Conservation (phyloP, 2,329 filamentous ascomycete genomes). For the Colletotrichum endophyticum region DNA sequence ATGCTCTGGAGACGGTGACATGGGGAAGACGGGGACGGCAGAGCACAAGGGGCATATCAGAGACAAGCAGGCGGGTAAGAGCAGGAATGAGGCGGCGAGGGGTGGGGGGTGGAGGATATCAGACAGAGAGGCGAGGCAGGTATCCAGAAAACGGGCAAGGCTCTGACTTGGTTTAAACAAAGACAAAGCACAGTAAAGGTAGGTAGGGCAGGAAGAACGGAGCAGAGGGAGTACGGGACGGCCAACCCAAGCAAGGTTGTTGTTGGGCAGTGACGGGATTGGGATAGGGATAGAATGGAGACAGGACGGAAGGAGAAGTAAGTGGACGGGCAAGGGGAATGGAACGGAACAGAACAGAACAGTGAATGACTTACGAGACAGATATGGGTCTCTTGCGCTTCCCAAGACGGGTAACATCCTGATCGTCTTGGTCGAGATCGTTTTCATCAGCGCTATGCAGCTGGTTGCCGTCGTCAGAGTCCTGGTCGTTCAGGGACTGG, state of each 20-base stretch:
- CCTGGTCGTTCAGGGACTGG: conserved; percentile 32
- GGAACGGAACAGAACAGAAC: conserved; percentile 10
- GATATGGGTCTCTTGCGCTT: conserved; percentile 67
- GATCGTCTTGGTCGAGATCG: conserved; percentile 48
- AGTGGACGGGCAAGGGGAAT: background rate
- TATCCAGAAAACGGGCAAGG: background rate
- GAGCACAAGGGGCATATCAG: background rate
- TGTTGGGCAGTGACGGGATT: background rate
- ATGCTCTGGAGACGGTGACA: conserved; percentile 22
- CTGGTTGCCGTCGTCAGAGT: conserved; percentile 52
- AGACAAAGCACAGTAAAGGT: conserved; percentile 8
- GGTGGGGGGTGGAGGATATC: background rate
- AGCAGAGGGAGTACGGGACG: background rate
- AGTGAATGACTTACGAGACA: conserved; percentile 57
- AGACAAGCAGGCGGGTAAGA: background rate
- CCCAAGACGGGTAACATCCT: conserved; percentile 46
- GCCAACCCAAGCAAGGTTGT: background rate
- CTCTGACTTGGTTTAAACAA: background rate
- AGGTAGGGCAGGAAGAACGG: background rate
- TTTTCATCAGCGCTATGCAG: conserved; percentile 48
- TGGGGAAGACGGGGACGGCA: background rate
- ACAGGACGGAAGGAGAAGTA: background rate
- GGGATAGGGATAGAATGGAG: background rate
- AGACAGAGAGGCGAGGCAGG: background rate
- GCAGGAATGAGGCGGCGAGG: background rate